phyloP scores from a whole-genome alignment of 2,329 filamentous ascomycete genomes.

The Cladosporium austrohemisphaericum region DNA sequence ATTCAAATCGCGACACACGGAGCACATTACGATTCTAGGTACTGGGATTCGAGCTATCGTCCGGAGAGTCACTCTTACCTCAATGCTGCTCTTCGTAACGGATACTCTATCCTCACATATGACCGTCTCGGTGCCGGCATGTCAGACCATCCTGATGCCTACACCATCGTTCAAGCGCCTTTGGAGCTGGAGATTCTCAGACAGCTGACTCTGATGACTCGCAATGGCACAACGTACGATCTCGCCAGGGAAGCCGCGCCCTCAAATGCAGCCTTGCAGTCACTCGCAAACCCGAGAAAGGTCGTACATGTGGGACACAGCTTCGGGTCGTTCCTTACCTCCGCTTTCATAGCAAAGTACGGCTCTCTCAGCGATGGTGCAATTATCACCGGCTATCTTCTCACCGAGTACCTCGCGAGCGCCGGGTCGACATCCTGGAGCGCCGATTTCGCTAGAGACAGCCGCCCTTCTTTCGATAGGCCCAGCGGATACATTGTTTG shows the following conservation, averaged over 20 bases:
- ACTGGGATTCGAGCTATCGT: slow-evolving; percentile 34
- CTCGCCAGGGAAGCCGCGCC: not conserved
- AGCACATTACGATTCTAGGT: slow-evolving; percentile 36
- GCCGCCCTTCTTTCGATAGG: slow-evolving; percentile 14
- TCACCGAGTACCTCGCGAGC: slow-evolving; percentile 10
- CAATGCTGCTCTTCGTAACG: slow-evolving; percentile 15
- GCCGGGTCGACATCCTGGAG: slow-evolving; percentile 6
- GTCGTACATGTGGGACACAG: slow-evolving; percentile 22
- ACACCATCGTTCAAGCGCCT: slow-evolving; percentile 18
- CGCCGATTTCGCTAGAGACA: not conserved
- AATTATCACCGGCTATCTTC: slow-evolving; percentile 20
- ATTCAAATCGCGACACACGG: slow-evolving; percentile 42
- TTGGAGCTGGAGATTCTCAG: slow-evolving; percentile 19
- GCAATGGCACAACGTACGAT: slow-evolving; percentile 16
- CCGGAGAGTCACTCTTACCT: slow-evolving; percentile 24
- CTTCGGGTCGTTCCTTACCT: slow-evolving; percentile 18
- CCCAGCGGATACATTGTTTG: slow-evolving; percentile 26
- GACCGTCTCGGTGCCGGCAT: slow-evolving; percentile 22
- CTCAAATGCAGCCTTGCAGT: not conserved
- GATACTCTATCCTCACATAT: slow-evolving; percentile 21
- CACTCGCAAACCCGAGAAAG: slow-evolving; percentile 14
- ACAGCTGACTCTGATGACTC: slow-evolving; percentile 17
- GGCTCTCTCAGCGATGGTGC: slow-evolving; percentile 18
- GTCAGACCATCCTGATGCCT: slow-evolving; percentile 16
- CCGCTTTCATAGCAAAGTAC: slow-evolving; percentile 15